phyloP scores from a whole-genome alignment of 2,329 filamentous ascomycete species.

The Emergomyces africanus region DNA sequence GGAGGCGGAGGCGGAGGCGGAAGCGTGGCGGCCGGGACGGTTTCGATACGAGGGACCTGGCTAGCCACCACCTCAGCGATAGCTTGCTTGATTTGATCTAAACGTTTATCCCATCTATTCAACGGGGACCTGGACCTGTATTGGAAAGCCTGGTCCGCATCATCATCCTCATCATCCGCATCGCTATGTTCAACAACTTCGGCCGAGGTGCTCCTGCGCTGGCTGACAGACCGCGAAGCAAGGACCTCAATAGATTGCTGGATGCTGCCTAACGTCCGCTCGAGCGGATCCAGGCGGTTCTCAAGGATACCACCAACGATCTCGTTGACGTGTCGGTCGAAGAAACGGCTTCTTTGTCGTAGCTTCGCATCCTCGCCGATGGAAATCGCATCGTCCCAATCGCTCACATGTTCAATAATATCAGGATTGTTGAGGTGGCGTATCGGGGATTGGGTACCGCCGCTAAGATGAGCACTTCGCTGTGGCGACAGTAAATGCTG shows the following conservation, averaged over 20 bases:
- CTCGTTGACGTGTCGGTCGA: slow-evolving; percentile 79
- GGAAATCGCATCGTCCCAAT: slow-evolving; percentile 82
- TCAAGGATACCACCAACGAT: slow-evolving; percentile 68
- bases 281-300: slow-evolving; percentile 64
- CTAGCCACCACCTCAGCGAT: slow-evolving; percentile 53
- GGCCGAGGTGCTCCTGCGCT: slow-evolving; percentile 52
- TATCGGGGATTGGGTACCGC: slow-evolving; percentile 39
- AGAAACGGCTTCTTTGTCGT: slow-evolving; percentile 69
- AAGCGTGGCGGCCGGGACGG: slow-evolving; percentile 5
- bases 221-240: slow-evolving; percentile 43
- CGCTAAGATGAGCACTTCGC: slow-evolving; percentile 51
- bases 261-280: slow-evolving; percentile 64
- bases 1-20: not conserved
- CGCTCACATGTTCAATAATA: slow-evolving; percentile 59
- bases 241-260: slow-evolving; percentile 54
- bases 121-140: slow-evolving; percentile 64
- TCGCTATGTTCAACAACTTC: slow-evolving; percentile 61
- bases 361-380: slow-evolving; percentile 76
- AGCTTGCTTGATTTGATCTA: slow-evolving; percentile 64
- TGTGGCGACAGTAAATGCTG: slow-evolving; percentile 43
- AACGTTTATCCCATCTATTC: slow-evolving; percentile 52
- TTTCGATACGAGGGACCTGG: slow-evolving; percentile 21
- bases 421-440: slow-evolving; percentile 49
- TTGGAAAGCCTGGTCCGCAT: slow-evolving; percentile 37
- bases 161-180: slow-evolving; percentile 88